A percentile compares a stretch with the other conserved stretches of the same genome.
These are phyloP conservation scores for Boletus bicolor DNA, from an alignment of 768 basidiomycete species.

Conservation along the genomic window DNA sequence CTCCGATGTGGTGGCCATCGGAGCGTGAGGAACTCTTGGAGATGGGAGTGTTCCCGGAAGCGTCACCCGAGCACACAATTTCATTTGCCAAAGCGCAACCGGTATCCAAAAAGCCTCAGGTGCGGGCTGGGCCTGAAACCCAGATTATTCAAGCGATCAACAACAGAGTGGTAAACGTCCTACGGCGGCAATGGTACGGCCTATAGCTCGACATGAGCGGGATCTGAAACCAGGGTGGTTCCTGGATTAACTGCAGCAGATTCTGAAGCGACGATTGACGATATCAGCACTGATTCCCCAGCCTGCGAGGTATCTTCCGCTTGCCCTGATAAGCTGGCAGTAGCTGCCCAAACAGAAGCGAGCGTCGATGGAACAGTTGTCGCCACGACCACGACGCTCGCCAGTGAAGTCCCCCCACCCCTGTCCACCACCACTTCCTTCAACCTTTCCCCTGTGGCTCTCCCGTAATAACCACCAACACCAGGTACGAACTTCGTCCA, in stretches of 20 bases:
- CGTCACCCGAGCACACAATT: too few relatives aligned
- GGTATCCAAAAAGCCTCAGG: too few relatives aligned
- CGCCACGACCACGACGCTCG: conserved; percentile 5
- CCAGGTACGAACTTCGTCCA: conserved; percentile 76
- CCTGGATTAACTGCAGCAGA: neutral
- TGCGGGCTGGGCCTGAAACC: too few relatives aligned
- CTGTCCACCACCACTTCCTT: conserved; percentile 5
- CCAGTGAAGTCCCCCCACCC: neutral
- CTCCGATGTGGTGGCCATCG: too few relatives aligned
- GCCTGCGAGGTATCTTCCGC: neutral
- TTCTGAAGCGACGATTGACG: neutral
- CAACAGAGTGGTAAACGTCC: neutral
- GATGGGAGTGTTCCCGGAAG: too few relatives aligned
- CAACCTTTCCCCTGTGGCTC: neutral
- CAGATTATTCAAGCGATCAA: too few relatives aligned
- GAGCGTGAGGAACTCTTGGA: too few relatives aligned
- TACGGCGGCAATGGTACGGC: neutral
- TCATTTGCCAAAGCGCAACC: too few relatives aligned
- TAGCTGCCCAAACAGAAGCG: conserved; percentile 9
- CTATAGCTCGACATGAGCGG: conserved; percentile 20
- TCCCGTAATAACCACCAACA: conserved; percentile 1
- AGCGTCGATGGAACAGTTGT: conserved; percentile 7
- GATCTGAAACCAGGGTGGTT: neutral
- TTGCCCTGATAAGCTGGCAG: neutral
- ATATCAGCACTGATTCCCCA: neutral